Conservation (phyloP, 768 basidiomycete species). For the Hortiboletus campestris region DNA sequence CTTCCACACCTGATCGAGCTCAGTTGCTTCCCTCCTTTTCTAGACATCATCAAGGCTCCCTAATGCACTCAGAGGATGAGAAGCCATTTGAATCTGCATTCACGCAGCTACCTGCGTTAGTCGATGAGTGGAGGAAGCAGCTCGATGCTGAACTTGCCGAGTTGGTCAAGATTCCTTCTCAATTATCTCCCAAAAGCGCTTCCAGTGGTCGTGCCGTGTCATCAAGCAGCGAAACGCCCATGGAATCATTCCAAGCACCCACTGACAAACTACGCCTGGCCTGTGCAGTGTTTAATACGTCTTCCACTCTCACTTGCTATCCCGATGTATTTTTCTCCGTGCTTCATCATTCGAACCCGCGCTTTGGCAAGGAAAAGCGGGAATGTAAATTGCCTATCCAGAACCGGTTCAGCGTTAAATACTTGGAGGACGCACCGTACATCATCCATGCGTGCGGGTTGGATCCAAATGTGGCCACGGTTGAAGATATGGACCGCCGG, state of each 20-base stretch:
- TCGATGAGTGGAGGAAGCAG: constrained; percentile 1
- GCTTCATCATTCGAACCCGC: background rate
- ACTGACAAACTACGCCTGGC: background rate
- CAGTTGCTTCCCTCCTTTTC: background rate
- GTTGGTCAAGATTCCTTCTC: background rate
- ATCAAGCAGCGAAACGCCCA: background rate
- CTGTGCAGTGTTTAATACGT: background rate
- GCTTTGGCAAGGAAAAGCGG: too few relatives aligned
- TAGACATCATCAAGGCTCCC: background rate
- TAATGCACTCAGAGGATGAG: background rate
- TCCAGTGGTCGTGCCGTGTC: too few relatives aligned
- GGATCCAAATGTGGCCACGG: background rate
- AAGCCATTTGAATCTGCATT: constrained; percentile 7
- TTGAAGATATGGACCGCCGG: constrained; percentile 1
- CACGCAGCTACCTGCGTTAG: background rate
- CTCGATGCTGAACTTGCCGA: background rate
- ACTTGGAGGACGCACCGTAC: background rate
- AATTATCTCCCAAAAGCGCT: background rate
- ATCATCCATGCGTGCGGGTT: constrained; percentile 2
- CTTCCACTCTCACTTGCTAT: background rate
- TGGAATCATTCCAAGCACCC: background rate
- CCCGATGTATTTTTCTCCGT: background rate
- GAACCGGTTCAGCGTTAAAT: background rate
- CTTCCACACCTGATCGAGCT: constrained; percentile 3
- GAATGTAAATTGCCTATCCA: background rate